Base-by-base conservation (phyloP, 768 basidiomycete genomes). In the Chlorophyllum brunneum region DNA sequence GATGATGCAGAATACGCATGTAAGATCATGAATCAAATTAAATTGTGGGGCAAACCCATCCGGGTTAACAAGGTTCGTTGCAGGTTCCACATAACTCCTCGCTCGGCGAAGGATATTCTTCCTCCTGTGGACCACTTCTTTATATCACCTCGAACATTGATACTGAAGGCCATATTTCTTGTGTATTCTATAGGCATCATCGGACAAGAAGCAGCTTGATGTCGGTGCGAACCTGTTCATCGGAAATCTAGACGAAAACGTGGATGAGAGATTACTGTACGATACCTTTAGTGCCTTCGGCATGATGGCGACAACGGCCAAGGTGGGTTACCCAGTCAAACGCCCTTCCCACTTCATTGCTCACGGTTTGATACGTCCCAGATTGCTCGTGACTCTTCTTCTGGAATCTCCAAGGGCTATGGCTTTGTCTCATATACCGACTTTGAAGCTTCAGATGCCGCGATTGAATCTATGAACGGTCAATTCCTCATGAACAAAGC, bases 11-110 rank as follows among this genome's bases (percentile, higher is more conserved):
- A 99, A 71, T 99, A 99, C 70, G 95, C 94, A 53, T 98, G 95
- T 80, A 97, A 98, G 79, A 98, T 98, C 61, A 98, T 98, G 95
- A 99, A 99, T 67, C 95, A 98, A 78, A 98, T 99, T 67, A 99
- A 99, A 70, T 70, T 99, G 48, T 99, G 90, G 83, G 97, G 97
- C 22, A 98, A 98, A 66, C 97, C 97, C 27, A 97, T 99, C 54
- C 80, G 97, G 59, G 95, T 99, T 58, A 98, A 98, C 79, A 99
- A 98, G 86, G 93, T 90, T 58, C 64, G 85, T 73, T 44, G 39
- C 60, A 64, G 61, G 48, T 61, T 58, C 13, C 40, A 30, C 27
- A 30, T 44, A 13, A 22, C 15, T 47, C 38, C 54, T 47, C 53
- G 46, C 24, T 45, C 41, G 22, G 18, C 22, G 36, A 27, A 10